These are phyloP conservation scores for Epithele typhae DNA, from an alignment of 768 basidiomycete species.

Conservation along the genomic window DNA sequence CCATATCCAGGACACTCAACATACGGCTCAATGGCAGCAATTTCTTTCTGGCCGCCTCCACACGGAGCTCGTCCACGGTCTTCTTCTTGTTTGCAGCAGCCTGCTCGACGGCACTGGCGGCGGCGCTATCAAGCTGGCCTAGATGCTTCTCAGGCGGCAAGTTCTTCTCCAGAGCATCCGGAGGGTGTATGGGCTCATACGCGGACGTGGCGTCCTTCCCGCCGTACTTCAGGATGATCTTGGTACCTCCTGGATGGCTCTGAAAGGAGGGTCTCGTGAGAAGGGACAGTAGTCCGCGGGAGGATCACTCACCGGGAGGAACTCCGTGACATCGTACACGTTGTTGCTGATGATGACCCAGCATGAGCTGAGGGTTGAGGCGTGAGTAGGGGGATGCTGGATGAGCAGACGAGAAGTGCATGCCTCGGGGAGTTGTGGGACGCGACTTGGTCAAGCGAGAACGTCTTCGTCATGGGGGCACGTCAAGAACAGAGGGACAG, in stretches of 20 bases:
- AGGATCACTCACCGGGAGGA: conserved; percentile 49
- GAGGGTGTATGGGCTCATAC: conserved; percentile 82
- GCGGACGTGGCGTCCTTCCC: conserved; percentile 80
- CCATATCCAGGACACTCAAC: conserved; percentile 77
- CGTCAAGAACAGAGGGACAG: neutral
- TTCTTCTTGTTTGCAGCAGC: conserved; percentile 43
- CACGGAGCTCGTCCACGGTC: conserved; percentile 68
- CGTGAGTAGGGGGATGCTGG: conserved; percentile 1
- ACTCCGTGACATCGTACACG: conserved; percentile 86
- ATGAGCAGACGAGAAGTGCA: conserved; percentile 7
- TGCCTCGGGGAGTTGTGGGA: conserved; percentile 53
- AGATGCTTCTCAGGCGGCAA: conserved; percentile 69
- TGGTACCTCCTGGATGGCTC: conserved; percentile 80
- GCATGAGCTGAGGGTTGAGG: conserved; percentile 50
- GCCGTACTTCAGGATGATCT: conserved; percentile 78
- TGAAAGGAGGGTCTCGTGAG: conserved; percentile 21
- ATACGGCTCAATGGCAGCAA: conserved; percentile 68
- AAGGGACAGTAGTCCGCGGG: neutral
- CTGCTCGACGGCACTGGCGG: conserved; percentile 46
- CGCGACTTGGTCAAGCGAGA: conserved; percentile 53
- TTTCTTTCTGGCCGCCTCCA: conserved; percentile 53
- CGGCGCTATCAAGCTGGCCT: conserved; percentile 53
- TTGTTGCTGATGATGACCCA: conserved; percentile 80
- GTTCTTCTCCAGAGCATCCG: conserved; percentile 71
- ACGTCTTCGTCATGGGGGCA: conserved; percentile 29